A percentile compares a stretch with the other conserved stretches of the same genome.
These are phyloP conservation scores for Mycena belliarum DNA, from an alignment of 768 basidiomycete genomes.

Conservation along the genomic window DNA sequence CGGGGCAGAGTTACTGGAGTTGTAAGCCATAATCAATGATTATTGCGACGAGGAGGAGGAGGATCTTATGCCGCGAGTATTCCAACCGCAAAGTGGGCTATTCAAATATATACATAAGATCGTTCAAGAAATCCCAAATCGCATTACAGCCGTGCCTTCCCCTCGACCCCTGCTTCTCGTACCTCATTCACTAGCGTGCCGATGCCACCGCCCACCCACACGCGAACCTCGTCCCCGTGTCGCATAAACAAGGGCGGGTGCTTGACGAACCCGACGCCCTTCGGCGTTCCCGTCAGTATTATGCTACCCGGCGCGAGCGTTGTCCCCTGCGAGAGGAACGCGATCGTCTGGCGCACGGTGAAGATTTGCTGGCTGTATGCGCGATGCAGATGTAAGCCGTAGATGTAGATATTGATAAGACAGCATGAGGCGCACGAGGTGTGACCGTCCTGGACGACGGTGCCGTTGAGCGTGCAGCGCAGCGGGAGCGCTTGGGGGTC, in stretches of 20 bases:
- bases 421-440: constrained; percentile 57
- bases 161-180: no score
- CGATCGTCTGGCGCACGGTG: constrained; percentile 70
- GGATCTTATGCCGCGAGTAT: no score
- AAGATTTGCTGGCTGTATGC: constrained; percentile 75
- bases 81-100: no score
- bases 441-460: constrained; percentile 70
- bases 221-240: constrained; percentile 69
- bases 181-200: constrained; percentile 82
- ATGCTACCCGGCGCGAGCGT: constrained; percentile 80
- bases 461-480: constrained; percentile 66
- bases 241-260: constrained; percentile 71
- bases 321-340: constrained; percentile 83
- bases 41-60: no score
- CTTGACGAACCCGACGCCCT: constrained; percentile 79
- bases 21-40: no score
- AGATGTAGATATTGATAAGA: no score
- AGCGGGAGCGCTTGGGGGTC: constrained; percentile 68
- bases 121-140: no score
- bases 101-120: no score
- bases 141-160: no score
- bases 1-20: no score
- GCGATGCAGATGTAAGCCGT: no score
- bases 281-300: constrained; percentile 82
- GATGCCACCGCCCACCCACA: constrained; percentile 72